Conservation (phyloP, 352 stramenopile species). For the Globisporangium spinosum region DNA sequence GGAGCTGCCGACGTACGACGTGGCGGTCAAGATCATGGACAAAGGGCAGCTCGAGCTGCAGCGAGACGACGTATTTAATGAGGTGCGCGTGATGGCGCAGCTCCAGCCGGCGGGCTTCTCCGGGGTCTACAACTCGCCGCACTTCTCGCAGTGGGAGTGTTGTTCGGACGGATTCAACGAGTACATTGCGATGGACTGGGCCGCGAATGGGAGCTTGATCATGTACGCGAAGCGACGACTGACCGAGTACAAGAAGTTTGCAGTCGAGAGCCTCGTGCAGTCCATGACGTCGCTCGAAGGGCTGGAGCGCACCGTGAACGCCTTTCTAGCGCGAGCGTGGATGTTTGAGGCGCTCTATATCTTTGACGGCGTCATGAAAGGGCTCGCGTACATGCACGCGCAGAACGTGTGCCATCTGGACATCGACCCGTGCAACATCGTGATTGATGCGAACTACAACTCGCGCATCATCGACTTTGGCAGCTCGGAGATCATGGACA, state of each 20-base stretch:
- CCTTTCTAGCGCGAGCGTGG: conserved; percentile 61
- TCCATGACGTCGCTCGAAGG: conserved; percentile 39
- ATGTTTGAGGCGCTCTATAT: conserved; percentile 65
- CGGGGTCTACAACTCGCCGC: conserved; percentile 49
- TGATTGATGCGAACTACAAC: conserved; percentile 50
- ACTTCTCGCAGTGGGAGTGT: conserved; percentile 77
- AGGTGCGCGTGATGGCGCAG: conserved; percentile 77
- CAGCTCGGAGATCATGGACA: conserved; percentile 73
- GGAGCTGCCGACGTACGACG: conserved; percentile 34
- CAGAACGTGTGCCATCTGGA: conserved; percentile 79
- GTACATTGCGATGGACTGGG: conserved; percentile 79
- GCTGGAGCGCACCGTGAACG: conserved; percentile 54
- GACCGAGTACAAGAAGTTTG: conserved; percentile 67
- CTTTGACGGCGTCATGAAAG: conserved; percentile 61
- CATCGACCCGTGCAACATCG: conserved; percentile 76
- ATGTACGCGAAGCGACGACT: conserved; percentile 63
- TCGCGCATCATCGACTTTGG: conserved; percentile 79
- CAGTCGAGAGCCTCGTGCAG: conserved; percentile 51
- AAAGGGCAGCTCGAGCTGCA: conserved; percentile 60
- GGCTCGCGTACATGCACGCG: conserved; percentile 76
- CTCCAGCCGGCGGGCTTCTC: conserved; percentile 63
- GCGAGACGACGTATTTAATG: conserved; percentile 72
- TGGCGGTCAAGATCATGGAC: conserved; percentile 79
- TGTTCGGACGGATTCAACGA: conserved; percentile 59
- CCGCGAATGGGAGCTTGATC: conserved; percentile 60